Conservation (phyloP, 257 asterid species). For the Penstemon davidsonii region DNA sequence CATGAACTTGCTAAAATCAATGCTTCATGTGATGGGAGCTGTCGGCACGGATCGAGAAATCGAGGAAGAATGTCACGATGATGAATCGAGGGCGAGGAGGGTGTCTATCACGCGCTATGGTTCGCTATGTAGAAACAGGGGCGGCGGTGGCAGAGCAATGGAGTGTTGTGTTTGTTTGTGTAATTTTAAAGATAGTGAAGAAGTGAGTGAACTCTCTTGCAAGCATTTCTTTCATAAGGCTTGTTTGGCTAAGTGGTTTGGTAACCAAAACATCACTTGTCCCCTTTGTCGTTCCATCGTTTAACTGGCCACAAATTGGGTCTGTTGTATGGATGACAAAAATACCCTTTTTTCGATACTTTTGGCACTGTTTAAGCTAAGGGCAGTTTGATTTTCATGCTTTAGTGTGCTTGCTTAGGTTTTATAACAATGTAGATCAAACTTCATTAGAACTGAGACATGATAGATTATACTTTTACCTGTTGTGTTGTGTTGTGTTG, state of each 20-base stretch:
- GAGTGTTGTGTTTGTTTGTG: slow-evolving; percentile 49
- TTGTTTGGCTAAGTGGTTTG: slow-evolving; percentile 46
- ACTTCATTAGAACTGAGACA: background rate
- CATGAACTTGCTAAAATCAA: slow-evolving; percentile 41
- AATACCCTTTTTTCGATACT: background rate
- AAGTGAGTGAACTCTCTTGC: slow-evolving; percentile 44
- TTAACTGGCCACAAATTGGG: background rate
- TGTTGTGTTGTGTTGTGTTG: too few relatives aligned
- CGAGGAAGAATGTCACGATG: slow-evolving; percentile 22
- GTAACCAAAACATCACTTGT: slow-evolving; percentile 35
- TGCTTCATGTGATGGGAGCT: slow-evolving; percentile 35
- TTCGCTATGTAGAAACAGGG: slow-evolving; percentile 33
- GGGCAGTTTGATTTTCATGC: background rate
- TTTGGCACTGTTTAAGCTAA: background rate
- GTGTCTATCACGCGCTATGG: slow-evolving; percentile 40
- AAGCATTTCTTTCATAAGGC: slow-evolving; percentile 44
- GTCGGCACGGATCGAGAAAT: slow-evolving; percentile 24
- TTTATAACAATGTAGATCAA: background rate
- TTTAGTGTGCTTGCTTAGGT: background rate
- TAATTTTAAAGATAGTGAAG: slow-evolving; percentile 31
- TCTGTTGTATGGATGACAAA: background rate
- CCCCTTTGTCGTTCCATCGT: slow-evolving; percentile 43
- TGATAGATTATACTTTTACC: background rate
- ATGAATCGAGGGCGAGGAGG: slow-evolving; percentile 28
- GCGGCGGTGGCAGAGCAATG: slow-evolving; percentile 17